Conservation (phyloP, 345 rosid genomes). For the Leavenworthia alabamica region DNA sequence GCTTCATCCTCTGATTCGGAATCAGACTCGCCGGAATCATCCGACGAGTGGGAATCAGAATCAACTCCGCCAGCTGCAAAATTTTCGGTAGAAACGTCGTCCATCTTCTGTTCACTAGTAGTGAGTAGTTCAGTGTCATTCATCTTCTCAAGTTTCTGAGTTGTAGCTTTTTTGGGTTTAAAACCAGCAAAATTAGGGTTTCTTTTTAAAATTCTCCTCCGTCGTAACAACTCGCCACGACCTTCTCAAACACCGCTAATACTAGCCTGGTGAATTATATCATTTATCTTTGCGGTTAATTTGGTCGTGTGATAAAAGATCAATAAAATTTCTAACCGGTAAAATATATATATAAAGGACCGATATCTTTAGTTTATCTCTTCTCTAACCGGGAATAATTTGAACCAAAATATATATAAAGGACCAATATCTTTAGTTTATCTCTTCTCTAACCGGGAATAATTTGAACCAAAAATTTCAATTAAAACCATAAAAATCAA, state of each 20-base stretch:
- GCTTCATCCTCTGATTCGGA: constrained; percentile 66
- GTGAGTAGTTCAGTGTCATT: constrained; percentile 9
- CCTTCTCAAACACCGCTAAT: not conserved
- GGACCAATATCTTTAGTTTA: not conserved
- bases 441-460: not conserved
- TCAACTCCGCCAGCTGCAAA: constrained; percentile 9
- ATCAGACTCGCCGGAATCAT: constrained; percentile 48
- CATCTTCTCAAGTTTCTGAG: constrained; percentile 10
- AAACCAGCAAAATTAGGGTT: not conserved
- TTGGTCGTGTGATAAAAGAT: too few relatives aligned
- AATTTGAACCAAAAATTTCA: not conserved
- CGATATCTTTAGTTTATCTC: too few relatives aligned
- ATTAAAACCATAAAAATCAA: too few relatives aligned
- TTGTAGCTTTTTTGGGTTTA: not conserved
- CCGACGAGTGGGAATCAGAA: constrained; percentile 25
- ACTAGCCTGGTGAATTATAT: not conserved
- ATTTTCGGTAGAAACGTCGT: constrained; percentile 23
- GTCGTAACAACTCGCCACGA: not conserved
- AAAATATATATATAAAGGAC: too few relatives aligned
- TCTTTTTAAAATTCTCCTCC: not conserved
- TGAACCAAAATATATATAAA: too few relatives aligned
- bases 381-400: too few relatives aligned
- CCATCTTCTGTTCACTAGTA: constrained; percentile 12
- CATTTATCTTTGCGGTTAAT: not conserved
- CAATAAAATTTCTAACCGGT: too few relatives aligned